Percentiles rank a stretch among this genome's conserved stretches.
Evolutionary conservation across 768 basidiomycete species (phyloP).

Genomic region (Lactifluus pinguis): DNA sequence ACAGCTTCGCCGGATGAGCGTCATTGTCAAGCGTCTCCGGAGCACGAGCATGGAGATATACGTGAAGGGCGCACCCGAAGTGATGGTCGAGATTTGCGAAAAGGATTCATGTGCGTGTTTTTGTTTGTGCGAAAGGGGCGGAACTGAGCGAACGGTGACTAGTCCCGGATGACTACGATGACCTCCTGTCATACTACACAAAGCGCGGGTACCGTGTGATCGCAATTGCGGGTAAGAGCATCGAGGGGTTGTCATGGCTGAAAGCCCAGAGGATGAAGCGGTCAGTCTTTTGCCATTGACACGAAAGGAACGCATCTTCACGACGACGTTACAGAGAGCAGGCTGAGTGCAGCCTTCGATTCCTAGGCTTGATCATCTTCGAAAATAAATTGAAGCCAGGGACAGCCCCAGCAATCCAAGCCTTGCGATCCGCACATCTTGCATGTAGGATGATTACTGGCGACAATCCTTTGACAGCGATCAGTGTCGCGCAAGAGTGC

Average conservation of each 20-base stretch:
- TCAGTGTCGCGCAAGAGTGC: conserved; percentile 95
- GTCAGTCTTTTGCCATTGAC: conserved; percentile 30
- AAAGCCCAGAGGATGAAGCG: conserved; percentile 95
- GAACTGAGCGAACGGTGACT: background rate
- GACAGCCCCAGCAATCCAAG: conserved; percentile 83
- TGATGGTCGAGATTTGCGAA: conserved; percentile 94
- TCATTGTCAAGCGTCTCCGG: conserved; percentile 91
- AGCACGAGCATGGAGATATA: conserved; percentile 96
- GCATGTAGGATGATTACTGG: conserved; percentile 98
- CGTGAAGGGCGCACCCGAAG: conserved; percentile 98
- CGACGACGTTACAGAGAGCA: conserved; percentile 60
- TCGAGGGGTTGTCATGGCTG: conserved; percentile 91
- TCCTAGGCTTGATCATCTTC: conserved; percentile 93
- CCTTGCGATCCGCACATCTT: conserved; percentile 79
- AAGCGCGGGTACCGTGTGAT: conserved; percentile 96
- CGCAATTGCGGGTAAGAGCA: conserved; percentile 92
- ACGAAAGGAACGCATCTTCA: conserved; percentile 1
- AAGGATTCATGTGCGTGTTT: conserved; percentile 70
- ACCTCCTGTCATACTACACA: conserved; percentile 93
- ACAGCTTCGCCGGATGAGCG: conserved; percentile 89
- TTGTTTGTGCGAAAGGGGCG: background rate
- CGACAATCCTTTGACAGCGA: conserved; percentile 92
- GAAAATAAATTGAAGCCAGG: conserved; percentile 97
- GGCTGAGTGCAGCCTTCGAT: conserved; percentile 82
- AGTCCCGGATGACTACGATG: conserved; percentile 97